phyloP scores from a whole-genome alignment of 2,329 filamentous ascomycete species.

The Pleomassaria siparia region DNA sequence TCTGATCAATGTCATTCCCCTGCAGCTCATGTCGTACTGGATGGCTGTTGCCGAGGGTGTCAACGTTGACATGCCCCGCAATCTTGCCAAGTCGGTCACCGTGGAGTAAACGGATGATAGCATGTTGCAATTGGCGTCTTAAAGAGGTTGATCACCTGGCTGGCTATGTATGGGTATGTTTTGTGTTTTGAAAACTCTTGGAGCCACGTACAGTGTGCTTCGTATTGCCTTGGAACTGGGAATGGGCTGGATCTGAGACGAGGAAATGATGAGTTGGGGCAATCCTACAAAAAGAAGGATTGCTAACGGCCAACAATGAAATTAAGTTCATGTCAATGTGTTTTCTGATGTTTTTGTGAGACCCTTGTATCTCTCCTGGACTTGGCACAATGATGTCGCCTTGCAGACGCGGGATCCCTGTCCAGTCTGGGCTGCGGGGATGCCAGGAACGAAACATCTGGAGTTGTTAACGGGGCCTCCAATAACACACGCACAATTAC shows the following conservation, averaged over 20 bases:
- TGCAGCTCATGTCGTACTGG: conserved; percentile 99
- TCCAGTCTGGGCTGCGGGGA: conserved; percentile 17
- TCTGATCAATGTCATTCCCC: conserved; percentile 93
- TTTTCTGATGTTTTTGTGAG: background rate
- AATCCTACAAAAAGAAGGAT: conserved; percentile 1
- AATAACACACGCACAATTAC: too few species aligned
- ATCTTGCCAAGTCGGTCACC: conserved; percentile 98
- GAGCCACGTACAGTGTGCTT: conserved; percentile 13
- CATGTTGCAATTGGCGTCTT: conserved; percentile 24
- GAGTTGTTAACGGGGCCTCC: too few species aligned
- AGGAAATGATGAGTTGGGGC: background rate
- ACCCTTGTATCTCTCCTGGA: conserved; percentile 7
- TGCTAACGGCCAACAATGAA: conserved; percentile 1
- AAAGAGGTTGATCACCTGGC: conserved; percentile 22
- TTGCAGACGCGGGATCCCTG: conserved; percentile 13
- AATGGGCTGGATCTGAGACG: background rate
- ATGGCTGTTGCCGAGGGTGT: conserved; percentile 92
- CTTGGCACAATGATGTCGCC: conserved; percentile 14
- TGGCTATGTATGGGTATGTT: conserved; percentile 28
- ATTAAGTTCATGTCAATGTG: conserved; percentile 4
- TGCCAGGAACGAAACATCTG: conserved; percentile 3
- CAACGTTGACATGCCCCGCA: conserved; percentile 98
- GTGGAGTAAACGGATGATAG: conserved; percentile 70
- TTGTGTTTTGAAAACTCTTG: conserved; percentile 26
- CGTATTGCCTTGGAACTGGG: background rate